phyloP scores from a whole-genome alignment of 2,329 filamentous ascomycete species.

The Chaetomiaceae sp. region DNA sequence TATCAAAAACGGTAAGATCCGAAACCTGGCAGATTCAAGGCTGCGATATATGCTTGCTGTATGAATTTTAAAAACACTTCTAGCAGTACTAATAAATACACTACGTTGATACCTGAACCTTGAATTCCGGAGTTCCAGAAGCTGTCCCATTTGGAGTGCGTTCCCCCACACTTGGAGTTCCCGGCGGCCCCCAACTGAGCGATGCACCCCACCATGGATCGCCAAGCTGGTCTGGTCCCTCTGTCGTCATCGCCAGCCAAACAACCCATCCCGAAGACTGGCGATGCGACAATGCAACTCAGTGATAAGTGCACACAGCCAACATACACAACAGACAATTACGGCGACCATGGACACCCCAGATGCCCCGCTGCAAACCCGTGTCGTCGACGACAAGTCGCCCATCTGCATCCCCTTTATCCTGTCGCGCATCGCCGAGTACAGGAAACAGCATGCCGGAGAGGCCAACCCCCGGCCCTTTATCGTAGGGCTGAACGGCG shows the following conservation, averaged over 20 bases:
- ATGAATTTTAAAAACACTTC: too few relatives aligned
- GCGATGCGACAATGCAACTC: constrained; percentile 10
- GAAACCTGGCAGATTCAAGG: too few relatives aligned
- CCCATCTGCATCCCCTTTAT: constrained; percentile 75
- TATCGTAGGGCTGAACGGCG: constrained; percentile 82
- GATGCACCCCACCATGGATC: constrained; percentile 9
- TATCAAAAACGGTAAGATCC: too few relatives aligned
- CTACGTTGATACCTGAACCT: too few relatives aligned
- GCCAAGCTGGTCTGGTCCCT: constrained; percentile 5
- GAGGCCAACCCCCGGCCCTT: constrained; percentile 55
- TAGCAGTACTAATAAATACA: too few relatives aligned
- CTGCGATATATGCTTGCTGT: too few relatives aligned
- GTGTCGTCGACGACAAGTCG: constrained; percentile 71
- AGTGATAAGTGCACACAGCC: too few relatives aligned
- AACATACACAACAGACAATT: too few relatives aligned
- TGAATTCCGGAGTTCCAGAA: too few relatives aligned
- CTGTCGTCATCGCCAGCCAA: constrained; percentile 18
- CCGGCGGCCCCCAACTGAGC: background rate
- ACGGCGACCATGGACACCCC: constrained; percentile 26
- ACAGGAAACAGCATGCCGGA: constrained; percentile 37
- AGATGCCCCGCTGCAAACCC: constrained; percentile 30
- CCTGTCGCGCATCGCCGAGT: constrained; percentile 49
- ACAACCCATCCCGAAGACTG: background rate
- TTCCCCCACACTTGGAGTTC: constrained; percentile 17
- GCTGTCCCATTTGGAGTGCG: background rate